Evolutionary conservation across 345 rosid genomes (phyloP).

Genomic region (Eucalyptus marginata): DNA sequence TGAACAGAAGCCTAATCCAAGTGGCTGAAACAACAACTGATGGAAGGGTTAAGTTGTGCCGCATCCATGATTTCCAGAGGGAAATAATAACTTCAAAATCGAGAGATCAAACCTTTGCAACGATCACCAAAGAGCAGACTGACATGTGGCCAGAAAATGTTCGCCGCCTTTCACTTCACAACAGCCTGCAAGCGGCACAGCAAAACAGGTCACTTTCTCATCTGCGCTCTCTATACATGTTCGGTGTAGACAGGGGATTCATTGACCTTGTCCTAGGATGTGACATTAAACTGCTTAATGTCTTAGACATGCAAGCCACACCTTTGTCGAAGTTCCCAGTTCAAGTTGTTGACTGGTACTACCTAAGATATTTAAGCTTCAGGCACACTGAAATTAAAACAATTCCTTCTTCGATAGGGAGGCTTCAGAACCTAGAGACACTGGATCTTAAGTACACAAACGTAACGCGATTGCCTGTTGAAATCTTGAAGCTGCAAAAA

Average conservation of each 20-base stretch:
- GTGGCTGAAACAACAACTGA: slow-evolving; percentile 2
- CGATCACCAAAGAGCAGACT: slow-evolving; percentile 1
- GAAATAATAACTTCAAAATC: slow-evolving; percentile 22
- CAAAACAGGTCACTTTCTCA: slow-evolving; percentile 3
- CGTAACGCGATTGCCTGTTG: slow-evolving; percentile 15
- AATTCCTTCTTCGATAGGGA: slow-evolving; percentile 19
- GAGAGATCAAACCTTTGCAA: slow-evolving; percentile 20
- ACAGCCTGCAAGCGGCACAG: not conserved
- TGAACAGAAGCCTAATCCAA: slow-evolving; percentile 28
- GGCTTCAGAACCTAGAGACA: slow-evolving; percentile 31
- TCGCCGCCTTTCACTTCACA: slow-evolving; percentile 28
- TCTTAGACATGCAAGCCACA: slow-evolving; percentile 24
- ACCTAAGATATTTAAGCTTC: slow-evolving; percentile 22
- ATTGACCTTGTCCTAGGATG: not conserved
- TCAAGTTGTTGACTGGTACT: slow-evolving; percentile 7
- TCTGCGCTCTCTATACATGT: slow-evolving; percentile 25
- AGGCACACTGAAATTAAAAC: slow-evolving; percentile 12
- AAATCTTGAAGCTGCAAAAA: slow-evolving; percentile 16
- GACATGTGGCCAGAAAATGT: slow-evolving; percentile 14
- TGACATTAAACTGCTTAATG: slow-evolving; percentile 14
- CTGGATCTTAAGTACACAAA: slow-evolving; percentile 28
- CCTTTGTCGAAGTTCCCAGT: slow-evolving; percentile 16
- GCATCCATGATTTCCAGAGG: slow-evolving; percentile 23
- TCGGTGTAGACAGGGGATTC: slow-evolving; percentile 1
- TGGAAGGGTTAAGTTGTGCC: slow-evolving; percentile 17